Conservation (phyloP, 257 asterid species). For the Solanum raphanifolium region DNA sequence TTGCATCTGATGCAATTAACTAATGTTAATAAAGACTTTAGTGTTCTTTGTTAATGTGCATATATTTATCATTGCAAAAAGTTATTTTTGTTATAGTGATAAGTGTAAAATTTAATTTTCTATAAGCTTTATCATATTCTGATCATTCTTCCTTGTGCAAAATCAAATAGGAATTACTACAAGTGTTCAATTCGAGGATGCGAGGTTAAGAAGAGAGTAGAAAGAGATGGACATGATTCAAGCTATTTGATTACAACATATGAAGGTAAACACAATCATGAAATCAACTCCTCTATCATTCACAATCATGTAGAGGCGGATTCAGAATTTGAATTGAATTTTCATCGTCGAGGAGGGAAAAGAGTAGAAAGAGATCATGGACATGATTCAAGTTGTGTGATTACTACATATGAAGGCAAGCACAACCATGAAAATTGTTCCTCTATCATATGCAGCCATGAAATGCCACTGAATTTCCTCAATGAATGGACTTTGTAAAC, state of each 20-base stretch:
- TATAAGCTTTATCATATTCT: background rate
- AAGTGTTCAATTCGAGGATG: constrained; percentile 20
- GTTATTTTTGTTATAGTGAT: too few species aligned
- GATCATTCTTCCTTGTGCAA: background rate
- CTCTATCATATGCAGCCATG: constrained; percentile 1
- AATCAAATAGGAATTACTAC: constrained; percentile 15
- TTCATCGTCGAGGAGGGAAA: background rate
- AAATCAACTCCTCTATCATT: background rate
- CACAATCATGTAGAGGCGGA: background rate
- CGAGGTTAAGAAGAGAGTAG: constrained; percentile 19
- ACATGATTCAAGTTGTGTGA: constrained; percentile 15
- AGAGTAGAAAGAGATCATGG: constrained; percentile 15
- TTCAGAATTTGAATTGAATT: too few species aligned
- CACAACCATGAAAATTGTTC: constrained; percentile 20
- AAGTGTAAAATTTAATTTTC: background rate
- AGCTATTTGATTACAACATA: constrained; percentile 16
- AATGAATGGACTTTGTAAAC: background rate
- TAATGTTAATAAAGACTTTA: too few species aligned
- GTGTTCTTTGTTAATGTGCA: too few species aligned
- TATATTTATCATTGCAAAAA: too few species aligned
- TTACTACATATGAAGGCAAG: constrained; percentile 18
- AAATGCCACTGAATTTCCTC: background rate
- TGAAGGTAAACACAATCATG: constrained; percentile 30
- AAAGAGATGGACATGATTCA: constrained; percentile 23
- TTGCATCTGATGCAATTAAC: too few species aligned